Evolutionary conservation across 2,329 filamentous ascomycete genomes (phyloP).

Genomic region (Aspergillus tubingensis): DNA sequence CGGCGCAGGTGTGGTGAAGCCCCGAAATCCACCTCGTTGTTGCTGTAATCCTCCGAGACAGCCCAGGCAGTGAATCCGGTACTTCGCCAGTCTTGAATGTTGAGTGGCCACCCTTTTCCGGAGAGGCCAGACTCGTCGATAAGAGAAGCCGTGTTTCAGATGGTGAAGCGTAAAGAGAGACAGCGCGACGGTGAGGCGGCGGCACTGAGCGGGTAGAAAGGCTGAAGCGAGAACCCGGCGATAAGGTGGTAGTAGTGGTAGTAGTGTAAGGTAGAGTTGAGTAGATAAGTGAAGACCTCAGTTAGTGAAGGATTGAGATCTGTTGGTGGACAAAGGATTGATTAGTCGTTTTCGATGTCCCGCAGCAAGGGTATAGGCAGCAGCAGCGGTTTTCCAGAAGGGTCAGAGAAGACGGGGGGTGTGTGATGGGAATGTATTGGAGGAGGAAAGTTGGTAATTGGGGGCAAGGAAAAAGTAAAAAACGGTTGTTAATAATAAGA

Average conservation of each 20-base stretch:
- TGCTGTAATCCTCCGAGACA: constrained; percentile 11
- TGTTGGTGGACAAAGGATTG: constrained; percentile 13
- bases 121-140: constrained; percentile 8
- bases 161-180: constrained; percentile 9
- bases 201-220: constrained; percentile 3
- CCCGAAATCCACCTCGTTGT: constrained; percentile 10
- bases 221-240: background rate
- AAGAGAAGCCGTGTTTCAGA: constrained; percentile 19
- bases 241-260: background rate
- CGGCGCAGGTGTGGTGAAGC: constrained; percentile 18
- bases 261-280: background rate
- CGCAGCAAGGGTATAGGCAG: constrained; percentile 4
- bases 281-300: background rate
- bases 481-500: background rate
- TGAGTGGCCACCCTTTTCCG: constrained; percentile 5
- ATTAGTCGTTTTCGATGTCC: constrained; percentile 15
- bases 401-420: constrained; percentile 1
- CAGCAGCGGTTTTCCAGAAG: constrained; percentile 4
- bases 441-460: background rate
- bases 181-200: constrained; percentile 11
- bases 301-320: constrained; percentile 13
- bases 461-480: background rate
- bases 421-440: background rate
- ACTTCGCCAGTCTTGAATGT: background rate
- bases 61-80: background rate